Percentiles rank a stretch among this genome's conserved stretches.
phyloP scores from a whole-genome alignment of 257 asterid species.

The Gynochthodes officinalis region DNA sequence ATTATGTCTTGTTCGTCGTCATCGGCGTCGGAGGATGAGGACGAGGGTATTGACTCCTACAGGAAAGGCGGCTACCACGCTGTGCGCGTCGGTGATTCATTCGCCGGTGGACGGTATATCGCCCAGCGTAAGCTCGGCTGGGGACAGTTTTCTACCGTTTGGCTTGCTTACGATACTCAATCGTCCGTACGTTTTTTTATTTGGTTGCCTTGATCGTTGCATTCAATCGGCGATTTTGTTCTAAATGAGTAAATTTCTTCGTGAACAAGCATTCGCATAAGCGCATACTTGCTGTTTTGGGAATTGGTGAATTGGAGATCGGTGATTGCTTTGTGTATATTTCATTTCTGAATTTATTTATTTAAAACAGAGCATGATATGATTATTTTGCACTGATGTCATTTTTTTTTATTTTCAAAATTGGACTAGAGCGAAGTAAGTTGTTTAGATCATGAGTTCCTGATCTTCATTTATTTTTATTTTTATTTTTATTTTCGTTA shows the following conservation, averaged over 20 bases:
- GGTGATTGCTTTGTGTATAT: not conserved
- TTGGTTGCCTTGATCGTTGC: not conserved
- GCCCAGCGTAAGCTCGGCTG: slow-evolving; percentile 97
- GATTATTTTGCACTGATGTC: not conserved
- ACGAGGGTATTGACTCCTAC: slow-evolving; percentile 70
- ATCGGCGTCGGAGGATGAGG: slow-evolving; percentile 93
- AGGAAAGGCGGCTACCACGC: slow-evolving; percentile 91
- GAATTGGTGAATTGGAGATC: slow-evolving; percentile 13
- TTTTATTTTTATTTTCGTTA: not conserved
- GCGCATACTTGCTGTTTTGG: not conserved
- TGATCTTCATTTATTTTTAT: not conserved
- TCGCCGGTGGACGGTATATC: slow-evolving; percentile 71
- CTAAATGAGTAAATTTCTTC: not conserved
- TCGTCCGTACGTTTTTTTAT: slow-evolving; percentile 53
- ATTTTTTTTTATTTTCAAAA: not conserved
- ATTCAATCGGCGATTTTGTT: not conserved
- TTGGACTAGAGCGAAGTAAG: not conserved
- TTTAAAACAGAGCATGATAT: not conserved
- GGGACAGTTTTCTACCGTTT: slow-evolving; percentile 97
- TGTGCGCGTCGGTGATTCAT: slow-evolving; percentile 75
- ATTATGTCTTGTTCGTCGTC: slow-evolving; percentile 76
- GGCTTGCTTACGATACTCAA: slow-evolving; percentile 88
- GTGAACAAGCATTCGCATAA: not conserved
- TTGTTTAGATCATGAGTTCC: not conserved
- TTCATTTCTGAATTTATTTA: not conserved